These are phyloP conservation scores for Solidago caesia DNA, from an alignment of 129 eudicot species.

Conservation along the genomic window DNA sequence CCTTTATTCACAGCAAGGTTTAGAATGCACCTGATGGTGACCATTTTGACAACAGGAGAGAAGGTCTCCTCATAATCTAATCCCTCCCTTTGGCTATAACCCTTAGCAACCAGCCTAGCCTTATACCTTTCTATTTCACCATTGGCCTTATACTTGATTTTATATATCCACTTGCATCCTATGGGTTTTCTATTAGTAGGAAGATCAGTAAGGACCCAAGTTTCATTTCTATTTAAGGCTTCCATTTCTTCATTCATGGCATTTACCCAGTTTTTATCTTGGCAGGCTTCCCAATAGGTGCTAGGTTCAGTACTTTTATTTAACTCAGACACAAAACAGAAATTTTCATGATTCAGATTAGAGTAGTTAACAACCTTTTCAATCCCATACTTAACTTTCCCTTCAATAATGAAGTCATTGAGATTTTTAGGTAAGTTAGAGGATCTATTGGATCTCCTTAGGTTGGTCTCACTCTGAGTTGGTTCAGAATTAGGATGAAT, in stretches of 20 bases:
- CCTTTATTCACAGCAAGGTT: too few species aligned
- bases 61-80: too few species aligned
- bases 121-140: not conserved
- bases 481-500: not conserved
- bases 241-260: not conserved
- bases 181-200: not conserved
- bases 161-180: not conserved
- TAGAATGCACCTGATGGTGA: too few species aligned
- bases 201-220: not conserved
- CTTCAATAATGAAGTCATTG: not conserved
- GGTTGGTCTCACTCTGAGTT: not conserved
- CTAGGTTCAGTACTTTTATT: not conserved
- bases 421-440: not conserved
- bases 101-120: not conserved
- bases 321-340: not conserved
- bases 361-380: not conserved
- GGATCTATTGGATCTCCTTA: not conserved
- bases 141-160: not conserved
- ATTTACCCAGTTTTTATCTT: not conserved
- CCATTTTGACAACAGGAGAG: too few species aligned
- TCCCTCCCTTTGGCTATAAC: not conserved
- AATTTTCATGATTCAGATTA: not conserved
- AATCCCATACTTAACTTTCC: not conserved
- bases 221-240: not conserved
- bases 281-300: not conserved